phyloP scores from a whole-genome alignment of 192 early-diverging fungal species.

The Entomortierella beljakovae region DNA sequence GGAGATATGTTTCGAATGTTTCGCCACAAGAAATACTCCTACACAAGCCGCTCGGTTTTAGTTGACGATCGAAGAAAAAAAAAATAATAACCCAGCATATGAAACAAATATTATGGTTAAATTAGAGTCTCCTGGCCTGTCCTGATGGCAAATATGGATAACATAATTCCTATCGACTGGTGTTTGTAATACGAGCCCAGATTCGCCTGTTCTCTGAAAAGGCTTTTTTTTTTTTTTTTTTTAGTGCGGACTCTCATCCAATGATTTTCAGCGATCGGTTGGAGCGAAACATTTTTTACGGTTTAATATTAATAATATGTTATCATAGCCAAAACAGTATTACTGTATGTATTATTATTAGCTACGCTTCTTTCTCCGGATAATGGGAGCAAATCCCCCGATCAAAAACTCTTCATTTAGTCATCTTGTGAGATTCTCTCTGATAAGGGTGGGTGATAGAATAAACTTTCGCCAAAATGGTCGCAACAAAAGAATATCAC shows the following conservation, averaged over 20 bases:
- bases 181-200: conserved; percentile 5
- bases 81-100: too few relatives aligned
- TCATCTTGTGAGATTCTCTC: background rate
- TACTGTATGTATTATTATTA: conserved; percentile 4
- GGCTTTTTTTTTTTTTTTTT: background rate
- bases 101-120: background rate
- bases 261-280: conserved; percentile 1
- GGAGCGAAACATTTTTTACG: conserved; percentile 7
- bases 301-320: background rate
- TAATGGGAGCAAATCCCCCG: background rate
- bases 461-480: too few relatives aligned
- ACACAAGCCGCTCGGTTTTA: too few relatives aligned
- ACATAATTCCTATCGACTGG: background rate
- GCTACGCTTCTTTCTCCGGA: background rate
- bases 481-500: too few relatives aligned
- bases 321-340: too few relatives aligned
- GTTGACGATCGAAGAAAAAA: too few relatives aligned
- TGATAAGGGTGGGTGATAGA: too few relatives aligned
- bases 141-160: too few relatives aligned
- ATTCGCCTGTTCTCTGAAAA: background rate
- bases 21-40: too few relatives aligned
- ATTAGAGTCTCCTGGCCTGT: background rate
- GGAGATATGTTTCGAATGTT: too few relatives aligned
- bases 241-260: background rate
- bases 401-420: background rate